Evolutionary conservation across 2,329 filamentous ascomycete species (phyloP).

Genomic region (Paracamarosporium sp.): DNA sequence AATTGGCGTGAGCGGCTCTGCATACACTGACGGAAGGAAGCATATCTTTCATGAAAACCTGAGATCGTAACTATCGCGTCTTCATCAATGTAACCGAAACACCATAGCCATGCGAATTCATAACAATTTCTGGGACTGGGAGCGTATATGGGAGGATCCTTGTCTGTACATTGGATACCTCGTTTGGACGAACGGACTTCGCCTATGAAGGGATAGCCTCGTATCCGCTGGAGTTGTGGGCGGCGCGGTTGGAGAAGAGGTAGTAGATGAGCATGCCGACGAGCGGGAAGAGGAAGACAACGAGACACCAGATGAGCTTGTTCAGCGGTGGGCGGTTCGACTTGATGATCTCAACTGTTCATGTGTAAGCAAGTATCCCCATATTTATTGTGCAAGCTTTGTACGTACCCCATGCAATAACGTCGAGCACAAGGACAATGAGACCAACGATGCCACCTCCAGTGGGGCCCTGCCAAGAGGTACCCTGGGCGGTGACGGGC

Average conservation of each 20-base stretch:
- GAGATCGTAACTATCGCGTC: background rate
- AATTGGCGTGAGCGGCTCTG: background rate
- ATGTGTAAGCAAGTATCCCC: slow-evolving; percentile 18
- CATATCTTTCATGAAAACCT: background rate
- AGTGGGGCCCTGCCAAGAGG: slow-evolving; percentile 64
- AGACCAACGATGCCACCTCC: slow-evolving; percentile 69
- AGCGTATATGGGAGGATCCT: background rate
- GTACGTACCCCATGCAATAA: slow-evolving; percentile 66
- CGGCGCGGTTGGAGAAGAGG: slow-evolving; percentile 67
- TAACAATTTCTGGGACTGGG: background rate
- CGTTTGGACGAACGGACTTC: background rate
- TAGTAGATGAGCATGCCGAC: slow-evolving; percentile 68
- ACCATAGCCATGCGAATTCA: background rate
- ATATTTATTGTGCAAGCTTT: background rate
- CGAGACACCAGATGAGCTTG: slow-evolving; percentile 68
- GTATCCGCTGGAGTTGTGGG: slow-evolving; percentile 64
- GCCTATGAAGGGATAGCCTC: slow-evolving; percentile 53
- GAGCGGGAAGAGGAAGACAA: slow-evolving; percentile 71
- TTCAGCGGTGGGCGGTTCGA: slow-evolving; percentile 64
- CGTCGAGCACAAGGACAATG: slow-evolving; percentile 66
- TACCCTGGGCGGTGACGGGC: slow-evolving; percentile 46
- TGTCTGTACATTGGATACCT: background rate
- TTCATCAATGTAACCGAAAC: background rate
- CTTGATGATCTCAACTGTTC: slow-evolving; percentile 68
- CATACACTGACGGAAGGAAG: background rate